Evolutionary conservation across 202 grass and related monocot species (phyloP).

Genomic region (Setaria italica): DNA sequence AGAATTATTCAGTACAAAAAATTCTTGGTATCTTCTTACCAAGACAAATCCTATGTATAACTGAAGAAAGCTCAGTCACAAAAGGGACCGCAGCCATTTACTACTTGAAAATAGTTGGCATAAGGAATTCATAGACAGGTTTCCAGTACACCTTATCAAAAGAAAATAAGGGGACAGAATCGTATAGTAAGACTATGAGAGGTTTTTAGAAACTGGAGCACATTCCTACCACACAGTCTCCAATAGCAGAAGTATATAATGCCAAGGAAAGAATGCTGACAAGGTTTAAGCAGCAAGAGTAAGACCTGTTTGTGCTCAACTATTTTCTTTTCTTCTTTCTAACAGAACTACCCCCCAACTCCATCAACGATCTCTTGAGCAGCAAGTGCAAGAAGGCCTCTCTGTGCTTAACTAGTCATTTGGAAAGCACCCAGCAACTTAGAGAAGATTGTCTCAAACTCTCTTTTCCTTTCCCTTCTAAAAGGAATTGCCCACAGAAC

Average conservation of each 20-base stretch:
- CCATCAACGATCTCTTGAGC: constrained; percentile 8
- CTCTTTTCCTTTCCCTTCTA: background rate
- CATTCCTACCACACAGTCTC: constrained; percentile 2
- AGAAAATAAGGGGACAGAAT: constrained; percentile 30
- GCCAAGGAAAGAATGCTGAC: constrained; percentile 25
- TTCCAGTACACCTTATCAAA: constrained; percentile 44
- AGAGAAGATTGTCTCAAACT: constrained; percentile 24
- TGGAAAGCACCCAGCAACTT: constrained; percentile 34
- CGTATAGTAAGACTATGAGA: constrained; percentile 27
- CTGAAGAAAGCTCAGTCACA: constrained; percentile 28
- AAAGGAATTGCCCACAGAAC: constrained; percentile 14
- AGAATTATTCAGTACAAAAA: constrained; percentile 58
- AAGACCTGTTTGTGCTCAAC: constrained; percentile 45
- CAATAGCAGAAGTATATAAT: constrained; percentile 41
- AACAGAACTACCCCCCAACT: constrained; percentile 10
- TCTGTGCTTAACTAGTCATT: constrained; percentile 44
- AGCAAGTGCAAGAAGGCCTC: constrained; percentile 28
- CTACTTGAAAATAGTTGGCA: constrained; percentile 41
- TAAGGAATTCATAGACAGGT: constrained; percentile 30
- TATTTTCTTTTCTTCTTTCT: constrained; percentile 21
- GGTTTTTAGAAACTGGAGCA: constrained; percentile 10
- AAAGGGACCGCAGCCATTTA: constrained; percentile 32
- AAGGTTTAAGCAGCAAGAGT: constrained; percentile 36
- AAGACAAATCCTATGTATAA: constrained; percentile 56
- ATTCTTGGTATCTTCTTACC: constrained; percentile 52